A percentile compares a stretch with the other conserved stretches of the same genome.
Evolutionary conservation across 352 stramenopile genomes (phyloP).

Genomic region (Pythium pyrilobum): DNA sequence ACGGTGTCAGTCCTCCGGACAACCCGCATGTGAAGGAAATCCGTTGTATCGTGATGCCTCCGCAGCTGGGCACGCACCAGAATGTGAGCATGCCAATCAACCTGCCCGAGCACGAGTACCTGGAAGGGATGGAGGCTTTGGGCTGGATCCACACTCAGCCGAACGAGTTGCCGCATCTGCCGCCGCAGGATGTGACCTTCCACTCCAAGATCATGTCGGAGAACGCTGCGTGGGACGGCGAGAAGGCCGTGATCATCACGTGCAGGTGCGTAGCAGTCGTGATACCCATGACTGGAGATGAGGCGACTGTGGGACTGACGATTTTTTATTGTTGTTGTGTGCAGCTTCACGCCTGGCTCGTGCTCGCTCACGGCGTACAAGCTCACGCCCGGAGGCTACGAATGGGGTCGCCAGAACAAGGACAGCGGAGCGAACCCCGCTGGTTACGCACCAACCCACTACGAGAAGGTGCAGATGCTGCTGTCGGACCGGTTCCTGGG

Average conservation of each 20-base stretch:
- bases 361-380: slow-evolving; percentile 99
- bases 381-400: slow-evolving; percentile 94
- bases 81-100: slow-evolving; percentile 96
- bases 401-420: slow-evolving; percentile 98
- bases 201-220: slow-evolving; percentile 97
- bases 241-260: slow-evolving; percentile 98
- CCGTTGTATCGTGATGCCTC: slow-evolving; percentile 98
- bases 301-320: not conserved
- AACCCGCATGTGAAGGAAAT: slow-evolving; percentile 99
- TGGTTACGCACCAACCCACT: slow-evolving; percentile 96
- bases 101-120: slow-evolving; percentile 95
- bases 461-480: slow-evolving; percentile 99
- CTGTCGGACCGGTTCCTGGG: slow-evolving; percentile 98
- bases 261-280: slow-evolving; percentile 36
- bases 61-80: slow-evolving; percentile 98
- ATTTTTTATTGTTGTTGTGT: slow-evolving; percentile 20
- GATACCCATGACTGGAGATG: not conserved
- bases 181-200: slow-evolving; percentile 94
- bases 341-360: slow-evolving; percentile 98
- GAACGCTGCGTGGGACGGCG: slow-evolving; percentile 95
- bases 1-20: slow-evolving; percentile 97
- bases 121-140: slow-evolving; percentile 97
- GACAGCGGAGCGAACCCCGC: slow-evolving; percentile 93
- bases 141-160: slow-evolving; percentile 99
- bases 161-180: slow-evolving; percentile 96